These are phyloP conservation scores for Aspergillus incahuasiensis DNA, from an alignment of 495 filamentous ascomycete genomes.

Conservation along the genomic window DNA sequence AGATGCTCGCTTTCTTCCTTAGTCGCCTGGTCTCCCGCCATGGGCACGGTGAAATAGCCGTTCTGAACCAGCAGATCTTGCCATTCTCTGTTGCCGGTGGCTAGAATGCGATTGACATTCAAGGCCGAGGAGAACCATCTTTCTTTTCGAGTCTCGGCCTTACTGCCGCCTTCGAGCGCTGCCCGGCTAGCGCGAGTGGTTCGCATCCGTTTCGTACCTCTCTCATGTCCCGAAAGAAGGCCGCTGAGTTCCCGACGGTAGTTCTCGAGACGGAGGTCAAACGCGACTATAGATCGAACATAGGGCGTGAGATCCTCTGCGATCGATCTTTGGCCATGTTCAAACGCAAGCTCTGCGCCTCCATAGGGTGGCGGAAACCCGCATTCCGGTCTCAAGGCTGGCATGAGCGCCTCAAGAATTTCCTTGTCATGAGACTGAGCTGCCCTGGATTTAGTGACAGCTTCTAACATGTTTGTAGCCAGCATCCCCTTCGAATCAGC, in stretches of 20 bases:
- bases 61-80: conserved; percentile 37
- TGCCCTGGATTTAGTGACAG: conserved; percentile 15
- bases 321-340: conserved; percentile 59
- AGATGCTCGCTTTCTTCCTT: conserved; percentile 6
- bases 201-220: conserved; percentile 57
- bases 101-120: conserved; percentile 58
- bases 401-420: conserved; percentile 31
- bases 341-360: conserved; percentile 59
- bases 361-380: conserved; percentile 23
- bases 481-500: conserved; percentile 20
- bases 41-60: conserved; percentile 29
- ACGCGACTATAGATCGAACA: conserved; percentile 70
- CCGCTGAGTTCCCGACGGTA: conserved; percentile 59
- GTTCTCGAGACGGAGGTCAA: conserved; percentile 65
- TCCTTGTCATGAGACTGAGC: conserved; percentile 14
- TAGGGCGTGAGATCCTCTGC: conserved; percentile 78
- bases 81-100: conserved; percentile 66
- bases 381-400: conserved; percentile 31
- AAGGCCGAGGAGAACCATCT: conserved; percentile 70
- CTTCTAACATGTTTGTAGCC: conserved; percentile 25
- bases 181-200: conserved; percentile 76
- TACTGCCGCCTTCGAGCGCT: conserved; percentile 74
- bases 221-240: conserved; percentile 53
- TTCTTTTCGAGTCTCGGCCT: conserved; percentile 67
- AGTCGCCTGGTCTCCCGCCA: background rate